Evolutionary conservation across 2,329 filamentous ascomycete species (phyloP).

Genomic region (Hypoxylon sp.): DNA sequence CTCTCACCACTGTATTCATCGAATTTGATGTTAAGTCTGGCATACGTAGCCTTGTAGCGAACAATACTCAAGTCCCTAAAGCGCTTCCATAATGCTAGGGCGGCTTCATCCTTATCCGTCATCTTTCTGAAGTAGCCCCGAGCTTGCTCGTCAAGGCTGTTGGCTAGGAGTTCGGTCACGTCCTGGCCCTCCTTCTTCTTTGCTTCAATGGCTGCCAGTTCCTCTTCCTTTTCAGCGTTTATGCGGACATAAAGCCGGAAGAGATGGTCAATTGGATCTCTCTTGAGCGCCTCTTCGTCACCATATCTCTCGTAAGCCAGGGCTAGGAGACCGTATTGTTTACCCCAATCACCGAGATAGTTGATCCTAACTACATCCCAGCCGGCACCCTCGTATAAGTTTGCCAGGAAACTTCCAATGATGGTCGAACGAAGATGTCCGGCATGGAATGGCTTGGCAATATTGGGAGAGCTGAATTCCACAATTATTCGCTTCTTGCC

Average conservation of each 20-base stretch:
- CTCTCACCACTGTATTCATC: conserved; percentile 80
- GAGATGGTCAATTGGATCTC: conserved; percentile 78
- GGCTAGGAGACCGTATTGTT: conserved; percentile 76
- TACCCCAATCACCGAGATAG: conserved; percentile 85
- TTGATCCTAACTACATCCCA: conserved; percentile 81
- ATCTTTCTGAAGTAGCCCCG: conserved; percentile 74
- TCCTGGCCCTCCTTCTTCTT: conserved; percentile 62
- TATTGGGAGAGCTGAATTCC: conserved; percentile 82
- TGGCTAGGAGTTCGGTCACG: conserved; percentile 58
- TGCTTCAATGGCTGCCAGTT: conserved; percentile 70
- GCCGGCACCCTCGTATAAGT: conserved; percentile 75
- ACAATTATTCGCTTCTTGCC: conserved; percentile 68
- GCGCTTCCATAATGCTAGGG: conserved; percentile 68
- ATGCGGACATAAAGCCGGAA: conserved; percentile 81
- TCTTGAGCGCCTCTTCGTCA: conserved; percentile 71
- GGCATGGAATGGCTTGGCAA: conserved; percentile 81
- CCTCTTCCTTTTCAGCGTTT: conserved; percentile 67
- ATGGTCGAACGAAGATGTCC: conserved; percentile 82
- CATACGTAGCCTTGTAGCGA: conserved; percentile 70
- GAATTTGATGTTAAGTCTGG: conserved; percentile 71
- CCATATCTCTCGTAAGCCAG: conserved; percentile 78
- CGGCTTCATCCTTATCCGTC: conserved; percentile 70
- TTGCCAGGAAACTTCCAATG: conserved; percentile 79
- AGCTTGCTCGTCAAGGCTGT: conserved; percentile 63
- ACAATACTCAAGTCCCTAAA: conserved; percentile 72